Base-by-base conservation (phyloP, 2,329 filamentous ascomycete species). In the Fusarium goolgardi region DNA sequence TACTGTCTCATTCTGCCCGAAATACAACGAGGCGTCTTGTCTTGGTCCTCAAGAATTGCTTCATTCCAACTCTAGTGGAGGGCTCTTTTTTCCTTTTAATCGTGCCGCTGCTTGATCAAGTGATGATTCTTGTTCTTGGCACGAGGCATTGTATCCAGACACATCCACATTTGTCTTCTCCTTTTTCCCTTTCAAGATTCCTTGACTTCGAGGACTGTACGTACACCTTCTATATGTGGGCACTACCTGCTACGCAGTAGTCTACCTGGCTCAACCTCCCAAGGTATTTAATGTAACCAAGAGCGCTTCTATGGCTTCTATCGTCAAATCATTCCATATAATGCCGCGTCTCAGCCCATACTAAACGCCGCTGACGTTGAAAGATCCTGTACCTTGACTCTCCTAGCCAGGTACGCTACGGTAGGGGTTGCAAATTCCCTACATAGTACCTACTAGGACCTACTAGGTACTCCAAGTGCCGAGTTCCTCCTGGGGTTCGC, bases 351-450 rank as follows among this genome's bases (percentile, higher is more conserved):
- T 55, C 55, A 31, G 25, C 25, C 41, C 39, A 58, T 60, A 59
- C 40, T 21, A 49, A 51, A 51, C 64, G 65, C 67, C 61, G 46
- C 67, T 69, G 61, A 72, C 67, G 67, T 57, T 67, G 44, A 31
- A 41, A 35, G 44, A 39, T 59, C 27, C 31, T 39, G 21, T n/a
- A 29, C 45, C 61, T 47, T 56, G 60, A 65, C 41, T 27, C 13
- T 41, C n/a, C 32, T 47, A 55, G 61, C 54, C 53, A 52, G 61
- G 61, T 59, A 63, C 60, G 23, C 39, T 25, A 60, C 43, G 45
- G 53, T 56, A 39, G n/a, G 31, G 40, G 20, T 49, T 63, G 60
- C 31, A 63, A 54, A 34, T 27, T 32, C 39, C 34, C 27, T 29
- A 29, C 25, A 27, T 27, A 27, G 23, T 23, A 23, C 5, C 23